These are phyloP conservation scores for Alternaria metachromatica DNA, from an alignment of 2,329 filamentous ascomycete genomes.

Conservation along the genomic window DNA sequence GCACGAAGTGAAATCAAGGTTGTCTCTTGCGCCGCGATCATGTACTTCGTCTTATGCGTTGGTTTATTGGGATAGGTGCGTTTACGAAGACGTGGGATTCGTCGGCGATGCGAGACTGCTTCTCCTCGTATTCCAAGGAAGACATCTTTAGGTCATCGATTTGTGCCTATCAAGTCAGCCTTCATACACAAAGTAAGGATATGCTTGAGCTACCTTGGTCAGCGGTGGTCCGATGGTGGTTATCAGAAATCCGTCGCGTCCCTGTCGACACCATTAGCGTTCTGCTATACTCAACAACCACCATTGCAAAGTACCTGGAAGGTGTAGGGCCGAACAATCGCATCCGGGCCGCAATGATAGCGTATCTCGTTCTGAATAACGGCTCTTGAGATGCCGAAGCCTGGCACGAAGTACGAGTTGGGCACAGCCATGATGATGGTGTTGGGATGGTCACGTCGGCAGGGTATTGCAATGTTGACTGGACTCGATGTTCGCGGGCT, in stretches of 20 bases:
- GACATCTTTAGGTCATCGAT: slow-evolving; percentile 52
- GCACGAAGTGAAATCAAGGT: neutral
- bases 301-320: slow-evolving; percentile 42
- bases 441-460: slow-evolving; percentile 1
- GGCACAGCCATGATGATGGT: slow-evolving; percentile 31
- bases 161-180: slow-evolving; percentile 45
- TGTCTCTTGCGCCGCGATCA: slow-evolving; percentile 10
- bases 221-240: slow-evolving; percentile 50
- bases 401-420: slow-evolving; percentile 53
- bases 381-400: slow-evolving; percentile 52
- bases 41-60: slow-evolving; percentile 40
- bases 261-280: slow-evolving; percentile 36
- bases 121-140: slow-evolving; percentile 51
- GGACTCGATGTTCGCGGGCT: slow-evolving; percentile 17
- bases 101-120: slow-evolving; percentile 48
- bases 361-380: slow-evolving; percentile 54
- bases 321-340: slow-evolving; percentile 52
- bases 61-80: slow-evolving; percentile 46
- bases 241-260: slow-evolving; percentile 52
- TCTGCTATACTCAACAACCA: slow-evolving; percentile 5
- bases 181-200: neutral
- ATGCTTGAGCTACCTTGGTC: slow-evolving; percentile 45
- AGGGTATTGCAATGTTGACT: slow-evolving; percentile 16
- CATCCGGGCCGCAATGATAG: slow-evolving; percentile 52
- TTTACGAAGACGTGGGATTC: slow-evolving; percentile 48